These are phyloP conservation scores for Penicillium hordei DNA, from an alignment of 2,329 filamentous ascomycete species.

Conservation along the genomic window DNA sequence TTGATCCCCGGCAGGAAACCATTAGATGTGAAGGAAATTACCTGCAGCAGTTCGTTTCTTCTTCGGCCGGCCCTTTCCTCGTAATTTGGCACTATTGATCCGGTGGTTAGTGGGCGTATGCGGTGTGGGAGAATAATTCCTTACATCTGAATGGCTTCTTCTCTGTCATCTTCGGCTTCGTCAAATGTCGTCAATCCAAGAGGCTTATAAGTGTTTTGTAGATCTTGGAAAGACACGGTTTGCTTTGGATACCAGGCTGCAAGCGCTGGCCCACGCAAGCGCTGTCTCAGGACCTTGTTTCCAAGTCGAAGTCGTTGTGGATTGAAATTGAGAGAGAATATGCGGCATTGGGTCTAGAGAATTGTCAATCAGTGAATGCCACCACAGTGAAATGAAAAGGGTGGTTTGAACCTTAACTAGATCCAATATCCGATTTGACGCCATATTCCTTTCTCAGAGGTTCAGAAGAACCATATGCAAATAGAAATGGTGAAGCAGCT, in stretches of 20 bases:
- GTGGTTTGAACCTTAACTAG: conserved; percentile 68
- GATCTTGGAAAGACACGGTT: conserved; percentile 68
- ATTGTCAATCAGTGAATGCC: conserved; percentile 1
- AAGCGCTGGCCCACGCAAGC: conserved; percentile 77
- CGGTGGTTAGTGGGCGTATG: conserved; percentile 18
- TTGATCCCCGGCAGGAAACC: neutral
- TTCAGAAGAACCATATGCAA: neutral
- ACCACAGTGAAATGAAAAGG: neutral
- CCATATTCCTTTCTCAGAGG: conserved; percentile 35
- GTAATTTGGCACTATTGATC: conserved; percentile 62
- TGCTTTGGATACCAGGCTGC: conserved; percentile 85
- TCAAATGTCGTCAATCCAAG: conserved; percentile 68
- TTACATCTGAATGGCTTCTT: conserved; percentile 63
- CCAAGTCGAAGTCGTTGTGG: conserved; percentile 77
- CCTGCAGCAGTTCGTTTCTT: conserved; percentile 69
- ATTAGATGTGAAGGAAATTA: conserved; percentile 20
- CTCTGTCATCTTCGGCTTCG: conserved; percentile 75
- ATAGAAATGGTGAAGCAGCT: neutral
- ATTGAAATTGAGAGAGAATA: conserved; percentile 92
- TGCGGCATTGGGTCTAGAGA: conserved; percentile 77
- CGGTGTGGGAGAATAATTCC: conserved; percentile 28
- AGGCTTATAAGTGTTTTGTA: conserved; percentile 66
- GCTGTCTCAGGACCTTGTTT: conserved; percentile 88
- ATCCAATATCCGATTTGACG: conserved; percentile 58
- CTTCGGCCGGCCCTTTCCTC: conserved; percentile 85